Evolutionary conservation across 306 rosid genomes (phyloP).

Genomic region (apple (Malus domestica)): DNA sequence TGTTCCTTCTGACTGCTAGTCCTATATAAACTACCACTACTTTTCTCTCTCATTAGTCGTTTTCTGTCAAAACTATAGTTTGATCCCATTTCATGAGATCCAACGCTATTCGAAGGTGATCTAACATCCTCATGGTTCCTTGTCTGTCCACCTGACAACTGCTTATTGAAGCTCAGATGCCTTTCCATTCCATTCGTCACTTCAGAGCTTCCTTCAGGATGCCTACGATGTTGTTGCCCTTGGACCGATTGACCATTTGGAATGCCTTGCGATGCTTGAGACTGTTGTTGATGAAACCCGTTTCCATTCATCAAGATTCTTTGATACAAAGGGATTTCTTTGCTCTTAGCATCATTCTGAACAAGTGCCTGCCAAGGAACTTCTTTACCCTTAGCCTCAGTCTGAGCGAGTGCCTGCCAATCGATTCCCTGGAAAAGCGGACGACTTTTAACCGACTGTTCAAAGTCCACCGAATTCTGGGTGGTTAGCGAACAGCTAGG

Average conservation of each 20-base stretch:
- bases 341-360: slow-evolving; percentile 66
- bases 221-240: slow-evolving; percentile 59
- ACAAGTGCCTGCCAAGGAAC: slow-evolving; percentile 69
- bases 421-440: slow-evolving; percentile 90
- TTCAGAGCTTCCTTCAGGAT: slow-evolving; percentile 73
- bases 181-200: slow-evolving; percentile 58
- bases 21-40: slow-evolving; percentile 66
- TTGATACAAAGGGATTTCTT: slow-evolving; percentile 62
- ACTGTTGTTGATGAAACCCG: slow-evolving; percentile 57
- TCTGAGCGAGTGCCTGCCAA: slow-evolving; percentile 84
- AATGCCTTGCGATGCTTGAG: slow-evolving; percentile 55
- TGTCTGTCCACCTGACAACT: slow-evolving; percentile 58
- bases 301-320: slow-evolving; percentile 50
- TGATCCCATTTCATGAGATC: slow-evolving; percentile 86
- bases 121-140: slow-evolving; percentile 73
- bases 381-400: slow-evolving; percentile 69
- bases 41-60: slow-evolving; percentile 51
- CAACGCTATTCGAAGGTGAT: slow-evolving; percentile 79
- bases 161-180: slow-evolving; percentile 86
- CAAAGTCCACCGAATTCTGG: slow-evolving; percentile 76
- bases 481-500: slow-evolving; percentile 94
- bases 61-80: slow-evolving; percentile 70
- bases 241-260: slow-evolving; percentile 57
- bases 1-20: slow-evolving; percentile 62
- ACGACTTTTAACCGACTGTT: slow-evolving; percentile 89